phyloP scores from a whole-genome alignment of 129 eudicot species.

The Arctium minus region DNA sequence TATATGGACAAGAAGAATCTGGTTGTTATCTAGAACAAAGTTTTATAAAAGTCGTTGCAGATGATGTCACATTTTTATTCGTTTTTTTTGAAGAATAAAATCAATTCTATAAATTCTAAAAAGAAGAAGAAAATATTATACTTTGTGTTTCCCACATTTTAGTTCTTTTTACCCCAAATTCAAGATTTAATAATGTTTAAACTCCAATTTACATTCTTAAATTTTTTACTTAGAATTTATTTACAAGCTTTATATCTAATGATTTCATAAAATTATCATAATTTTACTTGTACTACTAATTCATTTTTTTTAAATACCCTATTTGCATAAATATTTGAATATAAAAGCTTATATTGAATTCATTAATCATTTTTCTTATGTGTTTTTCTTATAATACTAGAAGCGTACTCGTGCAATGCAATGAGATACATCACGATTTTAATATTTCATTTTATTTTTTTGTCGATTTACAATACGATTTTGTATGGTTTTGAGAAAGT shows the following conservation, averaged over 20 bases:
- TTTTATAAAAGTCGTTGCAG: background rate
- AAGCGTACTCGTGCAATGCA: too few species aligned
- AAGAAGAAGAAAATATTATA: background rate
- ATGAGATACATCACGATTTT: too few species aligned
- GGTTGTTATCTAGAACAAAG: background rate
- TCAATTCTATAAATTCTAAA: background rate
- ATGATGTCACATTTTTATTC: background rate
- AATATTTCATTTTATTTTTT: too few species aligned
- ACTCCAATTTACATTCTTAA: background rate
- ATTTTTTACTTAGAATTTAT: too few species aligned
- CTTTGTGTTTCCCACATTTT: background rate
- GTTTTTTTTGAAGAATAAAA: background rate
- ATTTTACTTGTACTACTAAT: background rate
- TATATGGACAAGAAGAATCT: background rate
- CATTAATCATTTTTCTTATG: background rate
- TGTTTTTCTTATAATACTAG: background rate
- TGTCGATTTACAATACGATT: too few species aligned
- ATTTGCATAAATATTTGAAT: background rate
- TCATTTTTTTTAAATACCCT: background rate
- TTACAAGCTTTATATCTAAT: background rate
- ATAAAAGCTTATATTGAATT: background rate
- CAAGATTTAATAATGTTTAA: background rate
- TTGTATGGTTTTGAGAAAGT: too few species aligned
- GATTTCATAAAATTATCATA: background rate
- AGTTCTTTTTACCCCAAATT: background rate